Base-by-base conservation (phyloP, 495 filamentous ascomycete genomes). In the Aspergillus taichungensis region DNA sequence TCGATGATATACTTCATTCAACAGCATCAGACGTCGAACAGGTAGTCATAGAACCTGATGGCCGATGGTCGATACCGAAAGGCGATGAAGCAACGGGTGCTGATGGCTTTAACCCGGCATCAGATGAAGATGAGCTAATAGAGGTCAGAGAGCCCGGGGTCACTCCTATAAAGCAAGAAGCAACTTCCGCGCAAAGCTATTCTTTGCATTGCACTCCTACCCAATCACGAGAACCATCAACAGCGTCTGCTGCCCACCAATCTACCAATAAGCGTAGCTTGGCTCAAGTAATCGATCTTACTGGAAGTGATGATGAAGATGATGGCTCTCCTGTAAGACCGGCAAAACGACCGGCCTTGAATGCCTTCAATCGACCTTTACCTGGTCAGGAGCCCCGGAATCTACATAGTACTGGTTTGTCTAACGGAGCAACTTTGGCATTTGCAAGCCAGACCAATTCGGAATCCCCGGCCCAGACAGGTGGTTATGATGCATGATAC, bases 41-140 rank as follows among this genome's bases (percentile, higher is more conserved):
- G 52, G 88, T 98, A 28, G 86, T 84, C 2, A 86, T 98, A 42
- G 87, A 98, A 51, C 88, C 92, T 1, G 72, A 87, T 50, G 92
- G 90, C 3, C 68, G 70, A 56, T 98, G 92, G 92, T 71, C 74
- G n/a, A 64, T 34, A 35, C 55, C 61, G 28, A 68, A 62, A 41
- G 67, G 69, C 40, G 60, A 63, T 10, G 52, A 64, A 10, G 50
- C 57, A 30, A 51, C 54, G 6, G 59, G 59, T 3, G 54, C 64
- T 13, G 67, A 72, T 24, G 63, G 63, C 14, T 55, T 51, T 47
- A 69, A 55, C 6, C 62, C 52, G 24, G 60, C 67, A n/a, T 59
- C 66, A 35, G 61, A 84, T 35, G 79, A 84, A 38, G 83, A 87
- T 40, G 86, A 86, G 46, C 59, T 86, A 10, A 67, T 89, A 32